Evolutionary conservation across 1,139 yeast genomes (phyloP).

Genomic region (Geotrichum candidum): DNA sequence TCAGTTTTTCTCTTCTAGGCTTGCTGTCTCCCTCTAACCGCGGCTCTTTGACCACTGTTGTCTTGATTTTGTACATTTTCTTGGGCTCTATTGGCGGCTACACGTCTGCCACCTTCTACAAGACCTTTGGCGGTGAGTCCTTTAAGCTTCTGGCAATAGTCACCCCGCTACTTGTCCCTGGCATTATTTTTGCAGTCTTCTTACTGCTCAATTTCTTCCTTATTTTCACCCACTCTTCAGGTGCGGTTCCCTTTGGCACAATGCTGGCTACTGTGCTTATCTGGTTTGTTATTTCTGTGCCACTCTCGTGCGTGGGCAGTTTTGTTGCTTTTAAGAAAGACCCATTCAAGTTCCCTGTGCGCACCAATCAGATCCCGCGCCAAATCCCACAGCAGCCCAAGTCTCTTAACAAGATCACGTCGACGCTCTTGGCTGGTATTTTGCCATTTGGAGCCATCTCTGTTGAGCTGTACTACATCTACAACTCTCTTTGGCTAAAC

Average conservation of each 20-base stretch:
- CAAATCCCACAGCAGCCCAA: slow-evolving; percentile 91
- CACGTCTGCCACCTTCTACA: slow-evolving; percentile 77
- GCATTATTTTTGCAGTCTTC: slow-evolving; percentile 57
- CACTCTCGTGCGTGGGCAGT: slow-evolving; percentile 80
- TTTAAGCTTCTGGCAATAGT: slow-evolving; percentile 82
- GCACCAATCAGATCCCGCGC: slow-evolving; percentile 86
- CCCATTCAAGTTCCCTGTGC: slow-evolving; percentile 61
- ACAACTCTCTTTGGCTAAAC: slow-evolving; percentile 90
- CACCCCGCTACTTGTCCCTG: slow-evolving; percentile 83
- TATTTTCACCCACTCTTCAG: slow-evolving; percentile 73
- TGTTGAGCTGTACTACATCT: slow-evolving; percentile 84
- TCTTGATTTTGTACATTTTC: slow-evolving; percentile 74
- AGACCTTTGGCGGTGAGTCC: slow-evolving; percentile 83
- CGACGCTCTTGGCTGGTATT: slow-evolving; percentile 74
- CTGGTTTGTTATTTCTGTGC: slow-evolving; percentile 84
- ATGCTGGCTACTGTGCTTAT: slow-evolving; percentile 72
- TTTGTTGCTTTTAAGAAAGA: slow-evolving; percentile 65
- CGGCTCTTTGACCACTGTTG: slow-evolving; percentile 85
- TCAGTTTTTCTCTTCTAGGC: slow-evolving; percentile 81
- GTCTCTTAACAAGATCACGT: slow-evolving; percentile 63
- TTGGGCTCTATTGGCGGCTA: slow-evolving; percentile 80
- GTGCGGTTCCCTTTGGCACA: slow-evolving; percentile 92
- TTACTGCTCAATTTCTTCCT: slow-evolving; percentile 75
- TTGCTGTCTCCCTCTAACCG: slow-evolving; percentile 89
- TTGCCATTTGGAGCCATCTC: slow-evolving; percentile 94